Percentiles rank a stretch among this genome's conserved stretches.
Evolutionary conservation across 495 filamentous ascomycete genomes (phyloP).

Genomic region (Neurospora sp.): DNA sequence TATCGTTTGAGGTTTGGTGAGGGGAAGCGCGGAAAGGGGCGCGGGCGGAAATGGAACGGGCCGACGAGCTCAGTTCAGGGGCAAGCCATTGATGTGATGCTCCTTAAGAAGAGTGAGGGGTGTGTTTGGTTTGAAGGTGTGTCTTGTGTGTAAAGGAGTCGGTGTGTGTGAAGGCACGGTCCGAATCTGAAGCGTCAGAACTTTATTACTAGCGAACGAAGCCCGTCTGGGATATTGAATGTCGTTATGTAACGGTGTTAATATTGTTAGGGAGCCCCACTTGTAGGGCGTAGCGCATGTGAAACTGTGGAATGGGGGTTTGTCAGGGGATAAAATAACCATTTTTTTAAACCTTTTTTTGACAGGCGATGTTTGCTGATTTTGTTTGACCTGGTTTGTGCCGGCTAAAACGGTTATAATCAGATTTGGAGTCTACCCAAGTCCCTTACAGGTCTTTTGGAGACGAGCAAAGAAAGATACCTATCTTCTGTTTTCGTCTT

Average conservation of each 20-base stretch:
- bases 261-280: not conserved
- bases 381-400: not conserved
- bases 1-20: not conserved
- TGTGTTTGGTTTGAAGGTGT: not conserved
- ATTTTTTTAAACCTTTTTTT: not conserved
- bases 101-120: not conserved
- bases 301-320: not conserved
- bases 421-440: not conserved
- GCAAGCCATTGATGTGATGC: not conserved
- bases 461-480: not conserved
- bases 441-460: not conserved
- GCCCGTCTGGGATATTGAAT: not conserved
- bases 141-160: not conserved
- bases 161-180: not conserved
- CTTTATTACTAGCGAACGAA: not conserved
- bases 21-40: not conserved
- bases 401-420: not conserved
- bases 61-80: not conserved
- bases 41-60: not conserved
- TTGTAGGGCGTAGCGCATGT: not conserved
- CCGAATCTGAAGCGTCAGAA: not conserved
- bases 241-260: not conserved
- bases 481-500: not conserved
- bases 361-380: not conserved
- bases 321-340: not conserved